Base-by-base conservation (phyloP, 106 monocot species). In the Dendrobium officinale region DNA sequence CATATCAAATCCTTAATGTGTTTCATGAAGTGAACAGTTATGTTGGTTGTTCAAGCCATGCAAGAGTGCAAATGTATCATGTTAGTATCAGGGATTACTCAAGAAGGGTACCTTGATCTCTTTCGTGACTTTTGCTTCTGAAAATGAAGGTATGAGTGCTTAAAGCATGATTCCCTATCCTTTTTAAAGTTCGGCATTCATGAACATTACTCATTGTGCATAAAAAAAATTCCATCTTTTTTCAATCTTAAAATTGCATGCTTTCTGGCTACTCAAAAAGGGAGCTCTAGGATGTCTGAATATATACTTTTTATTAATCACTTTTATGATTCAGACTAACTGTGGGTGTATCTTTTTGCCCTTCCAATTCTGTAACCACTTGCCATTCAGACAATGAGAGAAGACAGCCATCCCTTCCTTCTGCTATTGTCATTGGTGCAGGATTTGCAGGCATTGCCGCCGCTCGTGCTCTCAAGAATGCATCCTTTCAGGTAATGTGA, bases 361-460 rank as follows among this genome's bases (percentile, higher is more conserved):
- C 6, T 51, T 75, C 9, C 68, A n/a, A 20, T 7, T 29, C 54
- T 79, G 49, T 80, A 93, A 90, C 48, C 20, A 84, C 86, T 72
- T 92, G 75, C 74, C 42, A 55, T 81, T 72, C 80, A 79, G 76
- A 73, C 51, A 13, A 51, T 73, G 79, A 78, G 80, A 78, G 88
- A 81, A 84, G 82, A 19, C 40, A 77, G 41, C 70, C 90, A 67
- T 58, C 66, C 33, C 80, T 82, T 55, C 95, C 90, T 64, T 87
- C 88, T 5, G 92, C 80, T n/a, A 90, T 94, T 77, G 89, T 94
- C 55, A 92, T 94, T 73, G 94, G 94, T 77, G 79, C 83, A 83
- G 94, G 94, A 41, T 88, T 94, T 86, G 94, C 94, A 42, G 94
- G 94, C 44, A 68, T 94, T 54, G 82, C 94, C n/a, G 91, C 94